Conservation (phyloP, 169 alveolate genomes). For the Theileria luwenshuni region DNA sequence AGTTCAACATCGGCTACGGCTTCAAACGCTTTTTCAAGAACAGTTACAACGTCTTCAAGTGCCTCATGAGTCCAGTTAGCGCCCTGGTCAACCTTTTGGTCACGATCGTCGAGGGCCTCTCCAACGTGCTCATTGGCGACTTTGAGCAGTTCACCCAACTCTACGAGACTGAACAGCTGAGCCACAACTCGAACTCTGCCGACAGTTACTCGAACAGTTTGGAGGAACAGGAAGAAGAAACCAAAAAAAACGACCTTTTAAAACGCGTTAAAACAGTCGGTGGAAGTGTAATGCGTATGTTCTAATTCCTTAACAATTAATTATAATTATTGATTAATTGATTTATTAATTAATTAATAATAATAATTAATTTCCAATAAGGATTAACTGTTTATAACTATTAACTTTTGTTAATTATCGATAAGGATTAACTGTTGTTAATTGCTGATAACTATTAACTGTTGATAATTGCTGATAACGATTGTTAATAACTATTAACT, state of each 20-base stretch:
- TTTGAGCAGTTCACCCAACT: slow-evolving; percentile 86
- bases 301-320: too few species aligned
- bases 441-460: too few species aligned
- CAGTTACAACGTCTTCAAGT: slow-evolving; percentile 62
- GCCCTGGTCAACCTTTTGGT: slow-evolving; percentile 85
- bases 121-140: slow-evolving; percentile 88
- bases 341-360: too few species aligned
- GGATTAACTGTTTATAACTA: too few species aligned
- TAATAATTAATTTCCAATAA: too few species aligned
- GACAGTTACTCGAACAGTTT: slow-evolving; percentile 4
- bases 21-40: slow-evolving; percentile 44
- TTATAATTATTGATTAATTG: too few species aligned
- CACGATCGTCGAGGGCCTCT: slow-evolving; percentile 86
- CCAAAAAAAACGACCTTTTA: not conserved
- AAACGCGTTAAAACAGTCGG: not conserved
- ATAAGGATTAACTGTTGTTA: too few species aligned
- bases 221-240: too few species aligned
- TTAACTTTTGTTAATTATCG: too few species aligned
- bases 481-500: too few species aligned
- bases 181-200: not conserved
- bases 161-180: slow-evolving; percentile 65
- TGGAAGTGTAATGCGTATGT: too few species aligned
- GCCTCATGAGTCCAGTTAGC: slow-evolving; percentile 82
- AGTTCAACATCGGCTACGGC: slow-evolving; percentile 74
- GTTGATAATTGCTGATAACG: too few species aligned